phyloP scores from a whole-genome alignment of 176 grass and related monocot species.

The Triticum timopheevii region DNA sequence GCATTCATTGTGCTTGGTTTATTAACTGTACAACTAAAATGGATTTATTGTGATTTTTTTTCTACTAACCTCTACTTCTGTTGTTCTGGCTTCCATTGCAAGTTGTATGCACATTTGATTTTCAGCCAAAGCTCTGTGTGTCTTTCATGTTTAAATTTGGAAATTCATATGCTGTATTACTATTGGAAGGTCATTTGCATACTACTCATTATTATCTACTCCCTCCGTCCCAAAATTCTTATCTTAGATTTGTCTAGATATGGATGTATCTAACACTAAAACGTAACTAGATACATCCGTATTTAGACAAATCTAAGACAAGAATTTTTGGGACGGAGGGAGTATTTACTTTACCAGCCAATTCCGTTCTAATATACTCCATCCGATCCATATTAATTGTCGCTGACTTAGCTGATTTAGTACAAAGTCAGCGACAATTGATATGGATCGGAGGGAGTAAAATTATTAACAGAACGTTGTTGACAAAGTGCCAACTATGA shows the following conservation, averaged over 20 bases:
- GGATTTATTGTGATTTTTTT: neutral
- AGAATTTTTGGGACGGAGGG: no score
- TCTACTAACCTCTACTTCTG: neutral
- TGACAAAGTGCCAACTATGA: neutral
- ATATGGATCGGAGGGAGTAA: no score
- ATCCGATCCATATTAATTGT: no score
- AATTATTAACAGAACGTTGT: neutral
- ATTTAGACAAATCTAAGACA: no score
- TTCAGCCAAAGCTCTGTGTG: constrained; percentile 4
- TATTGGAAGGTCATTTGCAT: neutral
- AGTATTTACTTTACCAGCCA: neutral
- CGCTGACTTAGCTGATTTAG: no score
- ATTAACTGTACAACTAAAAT: neutral
- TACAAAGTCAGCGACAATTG: no score
- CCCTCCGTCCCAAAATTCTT: no score
- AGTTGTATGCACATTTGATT: constrained; percentile 3
- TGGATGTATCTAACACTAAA: no score
- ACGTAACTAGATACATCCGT: no score
- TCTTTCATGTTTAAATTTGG: constrained; percentile 1
- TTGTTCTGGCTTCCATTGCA: neutral
- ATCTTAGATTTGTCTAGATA: no score
- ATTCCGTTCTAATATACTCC: neutral
- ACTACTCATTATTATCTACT: neutral
- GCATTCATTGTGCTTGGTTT: neutral
- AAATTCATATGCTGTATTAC: neutral